These are phyloP conservation scores for Cryptococcus sp. DNA, from an alignment of 1,284 basidiomycete species.

Conservation along the genomic window DNA sequence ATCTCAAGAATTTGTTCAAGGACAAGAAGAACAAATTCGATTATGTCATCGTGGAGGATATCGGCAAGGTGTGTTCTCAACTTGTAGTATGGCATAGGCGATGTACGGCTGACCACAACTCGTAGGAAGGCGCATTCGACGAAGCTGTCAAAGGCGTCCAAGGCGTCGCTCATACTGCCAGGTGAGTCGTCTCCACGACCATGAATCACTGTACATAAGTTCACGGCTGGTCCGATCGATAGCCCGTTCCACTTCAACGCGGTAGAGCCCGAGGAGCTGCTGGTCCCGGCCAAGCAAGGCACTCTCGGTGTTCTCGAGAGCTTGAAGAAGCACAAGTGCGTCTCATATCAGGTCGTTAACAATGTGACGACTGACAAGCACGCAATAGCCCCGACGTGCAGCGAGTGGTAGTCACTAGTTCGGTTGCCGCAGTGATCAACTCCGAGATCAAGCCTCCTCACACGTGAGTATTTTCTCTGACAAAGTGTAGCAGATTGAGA, in stretches of 20 bases:
- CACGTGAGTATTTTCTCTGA: slow-evolving; percentile 16
- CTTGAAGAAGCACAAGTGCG: slow-evolving; percentile 60
- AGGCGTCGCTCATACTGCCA: slow-evolving; percentile 55
- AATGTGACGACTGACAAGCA: too few species aligned
- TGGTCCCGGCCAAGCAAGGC: slow-evolving; percentile 66
- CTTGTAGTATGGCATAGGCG: too few species aligned
- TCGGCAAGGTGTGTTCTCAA: slow-evolving; percentile 56
- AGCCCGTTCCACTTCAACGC: slow-evolving; percentile 16
- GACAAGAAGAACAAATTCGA: slow-evolving; percentile 56
- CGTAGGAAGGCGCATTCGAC: slow-evolving; percentile 66
- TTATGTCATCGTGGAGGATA: slow-evolving; percentile 61
- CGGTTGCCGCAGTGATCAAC: slow-evolving; percentile 59
- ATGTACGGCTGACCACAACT: too few species aligned
- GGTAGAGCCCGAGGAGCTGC: slow-evolving; percentile 57
- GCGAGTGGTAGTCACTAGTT: slow-evolving; percentile 70
- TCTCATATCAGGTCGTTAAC: not conserved
- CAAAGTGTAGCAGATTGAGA: not conserved
- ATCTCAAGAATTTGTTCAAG: slow-evolving; percentile 59
- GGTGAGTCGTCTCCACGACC: slow-evolving; percentile 29
- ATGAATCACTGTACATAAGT: too few species aligned
- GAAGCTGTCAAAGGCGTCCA: slow-evolving; percentile 67
- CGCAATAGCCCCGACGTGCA: slow-evolving; percentile 57
- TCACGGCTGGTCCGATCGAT: too few species aligned
- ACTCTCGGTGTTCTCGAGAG: slow-evolving; percentile 63
- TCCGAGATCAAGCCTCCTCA: slow-evolving; percentile 1